phyloP scores from a whole-genome alignment of 2,329 filamentous ascomycete genomes.

The Boeremia exigua region DNA sequence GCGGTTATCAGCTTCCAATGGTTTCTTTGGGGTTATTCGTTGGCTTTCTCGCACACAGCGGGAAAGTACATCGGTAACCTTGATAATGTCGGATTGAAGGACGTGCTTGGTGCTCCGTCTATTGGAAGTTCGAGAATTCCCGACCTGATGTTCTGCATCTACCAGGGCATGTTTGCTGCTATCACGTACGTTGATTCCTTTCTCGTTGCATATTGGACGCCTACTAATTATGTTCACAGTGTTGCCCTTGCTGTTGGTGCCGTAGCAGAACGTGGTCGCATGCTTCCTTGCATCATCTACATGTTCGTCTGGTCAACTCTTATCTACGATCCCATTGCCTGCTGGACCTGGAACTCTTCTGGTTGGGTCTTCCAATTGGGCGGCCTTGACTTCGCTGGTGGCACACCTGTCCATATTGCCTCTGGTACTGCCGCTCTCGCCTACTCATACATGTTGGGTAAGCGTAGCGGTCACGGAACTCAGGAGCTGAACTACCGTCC shows the following conservation, averaged over 20 bases:
- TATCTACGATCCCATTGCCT: conserved; percentile 91
- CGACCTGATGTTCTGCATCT: conserved; percentile 83
- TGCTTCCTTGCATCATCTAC: conserved; percentile 87
- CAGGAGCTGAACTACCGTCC: conserved; percentile 90
- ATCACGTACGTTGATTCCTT: conserved; percentile 71
- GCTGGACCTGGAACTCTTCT: conserved; percentile 89
- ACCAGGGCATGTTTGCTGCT: conserved; percentile 86
- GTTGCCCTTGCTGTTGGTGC: conserved; percentile 85
- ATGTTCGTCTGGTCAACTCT: conserved; percentile 92
- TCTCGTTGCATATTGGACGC: not conserved
- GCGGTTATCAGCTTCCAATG: conserved; percentile 86
- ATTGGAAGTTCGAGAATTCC: conserved; percentile 76
- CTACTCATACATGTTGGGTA: conserved; percentile 91
- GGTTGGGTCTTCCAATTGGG: conserved; percentile 84
- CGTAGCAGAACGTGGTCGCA: conserved; percentile 83
- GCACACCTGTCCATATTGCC: conserved; percentile 87
- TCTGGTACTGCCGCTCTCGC: conserved; percentile 84
- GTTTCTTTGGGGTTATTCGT: conserved; percentile 94
- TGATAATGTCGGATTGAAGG: conserved; percentile 77
- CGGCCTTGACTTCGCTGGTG: conserved; percentile 86
- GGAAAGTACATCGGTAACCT: conserved; percentile 79
- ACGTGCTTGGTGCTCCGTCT: conserved; percentile 77
- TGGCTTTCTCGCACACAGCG: conserved; percentile 80
- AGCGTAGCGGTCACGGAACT: conserved; percentile 81
- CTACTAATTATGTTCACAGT: conserved; percentile 48